Evolutionary conservation across 352 stramenopile species (phyloP).

Genomic region (Globisporangium echinulatum): DNA sequence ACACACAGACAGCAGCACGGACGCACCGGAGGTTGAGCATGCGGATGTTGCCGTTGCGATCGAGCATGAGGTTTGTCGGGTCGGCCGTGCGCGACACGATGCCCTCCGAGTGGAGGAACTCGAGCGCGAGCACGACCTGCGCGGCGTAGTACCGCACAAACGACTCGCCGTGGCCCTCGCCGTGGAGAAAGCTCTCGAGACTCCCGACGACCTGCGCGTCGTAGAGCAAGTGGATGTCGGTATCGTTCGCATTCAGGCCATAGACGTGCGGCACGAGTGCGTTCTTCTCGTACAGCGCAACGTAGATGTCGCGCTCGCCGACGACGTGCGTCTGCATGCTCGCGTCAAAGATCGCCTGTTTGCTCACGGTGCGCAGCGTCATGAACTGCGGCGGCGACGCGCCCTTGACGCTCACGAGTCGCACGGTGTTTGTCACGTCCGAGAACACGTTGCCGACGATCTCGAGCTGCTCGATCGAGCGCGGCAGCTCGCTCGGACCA

Average conservation of each 20-base stretch:
- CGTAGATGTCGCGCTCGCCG: constrained; percentile 79
- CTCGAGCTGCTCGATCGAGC: constrained; percentile 54
- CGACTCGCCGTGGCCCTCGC: constrained; percentile 61
- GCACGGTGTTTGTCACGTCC: constrained; percentile 67
- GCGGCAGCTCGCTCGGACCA: constrained; percentile 23
- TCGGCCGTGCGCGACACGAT: constrained; percentile 77
- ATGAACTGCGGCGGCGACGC: constrained; percentile 47
- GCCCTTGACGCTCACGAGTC: constrained; percentile 60
- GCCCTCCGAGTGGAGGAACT: constrained; percentile 79
- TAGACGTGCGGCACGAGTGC: constrained; percentile 58
- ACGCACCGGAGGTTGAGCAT: constrained; percentile 77
- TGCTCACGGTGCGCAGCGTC: constrained; percentile 73
- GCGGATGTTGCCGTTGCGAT: constrained; percentile 73
- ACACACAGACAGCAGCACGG: background rate
- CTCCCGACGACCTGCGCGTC: constrained; percentile 73
- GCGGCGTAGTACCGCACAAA: constrained; percentile 84
- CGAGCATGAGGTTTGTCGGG: constrained; percentile 74
- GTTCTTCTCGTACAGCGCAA: constrained; percentile 76
- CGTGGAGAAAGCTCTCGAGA: constrained; percentile 72
- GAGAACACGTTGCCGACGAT: constrained; percentile 71
- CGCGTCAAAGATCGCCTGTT: constrained; percentile 72
- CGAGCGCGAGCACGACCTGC: constrained; percentile 72
- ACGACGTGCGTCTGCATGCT: constrained; percentile 80
- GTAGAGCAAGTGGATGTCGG: constrained; percentile 82
- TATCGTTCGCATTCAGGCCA: constrained; percentile 69